phyloP scores from a whole-genome alignment of 352 stramenopile species.

The Phytophthora constricta region DNA sequence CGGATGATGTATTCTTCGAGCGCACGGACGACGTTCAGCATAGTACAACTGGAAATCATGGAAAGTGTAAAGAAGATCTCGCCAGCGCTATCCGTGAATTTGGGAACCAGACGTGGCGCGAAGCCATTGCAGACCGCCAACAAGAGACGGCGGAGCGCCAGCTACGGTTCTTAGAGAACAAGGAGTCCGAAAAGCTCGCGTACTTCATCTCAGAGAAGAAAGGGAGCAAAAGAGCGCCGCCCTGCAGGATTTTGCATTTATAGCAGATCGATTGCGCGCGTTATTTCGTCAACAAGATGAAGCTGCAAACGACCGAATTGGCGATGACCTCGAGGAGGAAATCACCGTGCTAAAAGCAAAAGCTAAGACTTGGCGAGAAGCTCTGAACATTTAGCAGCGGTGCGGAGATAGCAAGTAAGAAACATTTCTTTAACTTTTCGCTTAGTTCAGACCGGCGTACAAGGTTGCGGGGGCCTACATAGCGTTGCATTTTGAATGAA shows the following conservation, averaged over 20 bases:
- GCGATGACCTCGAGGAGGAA: constrained; percentile 8
- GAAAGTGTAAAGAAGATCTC: background rate
- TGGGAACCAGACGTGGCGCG: constrained; percentile 11
- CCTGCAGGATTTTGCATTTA: constrained; percentile 1
- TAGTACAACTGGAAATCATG: background rate
- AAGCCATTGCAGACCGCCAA: too few species aligned
- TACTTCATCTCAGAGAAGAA: background rate
- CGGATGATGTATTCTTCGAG: too few species aligned
- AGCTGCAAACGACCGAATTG: background rate
- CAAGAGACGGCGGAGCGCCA: constrained; percentile 5
- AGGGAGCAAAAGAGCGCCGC: background rate
- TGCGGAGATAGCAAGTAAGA: too few species aligned
- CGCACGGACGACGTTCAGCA: too few species aligned
- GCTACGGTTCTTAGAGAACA: constrained; percentile 7
- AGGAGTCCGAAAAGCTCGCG: background rate
- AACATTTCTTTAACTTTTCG: too few species aligned
- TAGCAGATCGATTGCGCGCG: background rate
- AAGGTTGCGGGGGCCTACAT: too few species aligned
- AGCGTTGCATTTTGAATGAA: too few species aligned
- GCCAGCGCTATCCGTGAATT: constrained; percentile 12
- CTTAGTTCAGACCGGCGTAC: too few species aligned
- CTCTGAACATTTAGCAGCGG: too few species aligned
- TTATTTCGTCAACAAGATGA: background rate
- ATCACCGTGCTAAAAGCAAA: constrained; percentile 1
- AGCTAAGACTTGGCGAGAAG: too few species aligned